Evolutionary conservation across 805 yeast species (phyloP).

Genomic region (Priceomyces medius): DNA sequence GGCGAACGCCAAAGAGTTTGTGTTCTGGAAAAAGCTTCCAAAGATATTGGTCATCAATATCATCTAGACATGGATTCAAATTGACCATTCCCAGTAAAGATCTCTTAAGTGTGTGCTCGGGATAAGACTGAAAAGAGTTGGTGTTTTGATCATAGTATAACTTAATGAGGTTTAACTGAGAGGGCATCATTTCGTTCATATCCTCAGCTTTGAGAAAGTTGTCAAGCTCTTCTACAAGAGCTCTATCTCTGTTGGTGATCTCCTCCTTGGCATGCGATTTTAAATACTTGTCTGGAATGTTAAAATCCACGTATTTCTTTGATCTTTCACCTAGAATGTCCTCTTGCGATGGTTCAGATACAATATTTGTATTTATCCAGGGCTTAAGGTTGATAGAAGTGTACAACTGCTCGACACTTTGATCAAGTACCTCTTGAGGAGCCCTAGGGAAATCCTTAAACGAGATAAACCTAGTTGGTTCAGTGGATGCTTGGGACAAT

Average conservation of each 20-base stretch:
- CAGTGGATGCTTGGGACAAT: not conserved
- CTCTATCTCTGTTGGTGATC: conserved; percentile 24
- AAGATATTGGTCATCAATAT: conserved; percentile 38
- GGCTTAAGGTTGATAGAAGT: conserved; percentile 12
- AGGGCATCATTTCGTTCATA: conserved; percentile 21
- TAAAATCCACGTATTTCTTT: conserved; percentile 20
- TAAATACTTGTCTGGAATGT: conserved; percentile 25
- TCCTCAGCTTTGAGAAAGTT: conserved; percentile 19
- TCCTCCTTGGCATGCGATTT: conserved; percentile 19
- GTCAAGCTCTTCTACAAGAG: conserved; percentile 26
- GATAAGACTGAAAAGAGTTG: conserved; percentile 23
- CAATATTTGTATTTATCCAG: conserved; percentile 3
- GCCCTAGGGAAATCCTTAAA: conserved; percentile 33
- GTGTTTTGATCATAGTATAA: conserved; percentile 29
- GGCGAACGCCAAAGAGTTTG: conserved; percentile 33
- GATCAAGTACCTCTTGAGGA: conserved; percentile 17
- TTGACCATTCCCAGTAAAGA: conserved; percentile 41
- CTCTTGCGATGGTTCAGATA: not conserved
- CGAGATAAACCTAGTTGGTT: conserved; percentile 20
- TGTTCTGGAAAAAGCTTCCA: conserved; percentile 40
- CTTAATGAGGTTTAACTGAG: conserved; percentile 22
- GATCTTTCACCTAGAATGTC: not conserved
- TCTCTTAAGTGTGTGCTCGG: conserved; percentile 39
- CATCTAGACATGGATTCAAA: conserved; percentile 32
- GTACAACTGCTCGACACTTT: conserved; percentile 19